Percentiles rank a stretch among this genome's conserved stretches.
Conservation (phyloP, 2,329 filamentous ascomycete species). For the Paraphoma chrysanthemicola region DNA sequence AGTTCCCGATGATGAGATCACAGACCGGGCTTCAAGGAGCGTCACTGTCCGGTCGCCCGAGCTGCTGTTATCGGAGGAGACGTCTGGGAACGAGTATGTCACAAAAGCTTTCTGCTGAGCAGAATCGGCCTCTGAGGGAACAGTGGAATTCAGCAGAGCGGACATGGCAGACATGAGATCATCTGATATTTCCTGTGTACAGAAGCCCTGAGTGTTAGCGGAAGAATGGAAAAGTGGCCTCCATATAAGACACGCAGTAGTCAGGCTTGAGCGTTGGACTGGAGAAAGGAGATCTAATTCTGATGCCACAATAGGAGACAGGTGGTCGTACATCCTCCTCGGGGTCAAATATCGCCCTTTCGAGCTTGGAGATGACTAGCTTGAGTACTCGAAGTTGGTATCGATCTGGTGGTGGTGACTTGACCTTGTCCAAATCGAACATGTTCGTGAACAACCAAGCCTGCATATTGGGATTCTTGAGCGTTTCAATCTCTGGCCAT, state of each 20-base stretch:
- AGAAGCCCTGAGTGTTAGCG: slow-evolving; percentile 32
- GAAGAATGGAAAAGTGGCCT: neutral
- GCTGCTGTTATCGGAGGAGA: slow-evolving; percentile 17
- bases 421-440: slow-evolving; percentile 66
- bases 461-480: slow-evolving; percentile 70
- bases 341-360: slow-evolving; percentile 78
- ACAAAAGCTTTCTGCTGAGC: slow-evolving; percentile 78
- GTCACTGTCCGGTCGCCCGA: slow-evolving; percentile 57
- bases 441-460: slow-evolving; percentile 69
- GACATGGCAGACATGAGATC: slow-evolving; percentile 75
- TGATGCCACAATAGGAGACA: slow-evolving; percentile 24
- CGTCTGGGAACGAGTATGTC: slow-evolving; percentile 64
- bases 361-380: slow-evolving; percentile 71
- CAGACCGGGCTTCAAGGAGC: slow-evolving; percentile 71
- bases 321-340: slow-evolving; percentile 79
- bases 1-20: slow-evolving; percentile 74
- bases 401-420: slow-evolving; percentile 67
- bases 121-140: slow-evolving; percentile 69
- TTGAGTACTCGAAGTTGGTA: slow-evolving; percentile 80
- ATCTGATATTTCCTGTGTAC: slow-evolving; percentile 78
- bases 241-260: slow-evolving; percentile 30
- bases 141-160: slow-evolving; percentile 66
- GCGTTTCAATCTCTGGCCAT: slow-evolving; percentile 65
- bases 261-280: slow-evolving; percentile 40
- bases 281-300: neutral